A percentile compares a stretch with the other conserved stretches of the same genome.
These are phyloP conservation scores for Hemileccinum rubropunctum DNA, from an alignment of 768 basidiomycete species.

Conservation along the genomic window DNA sequence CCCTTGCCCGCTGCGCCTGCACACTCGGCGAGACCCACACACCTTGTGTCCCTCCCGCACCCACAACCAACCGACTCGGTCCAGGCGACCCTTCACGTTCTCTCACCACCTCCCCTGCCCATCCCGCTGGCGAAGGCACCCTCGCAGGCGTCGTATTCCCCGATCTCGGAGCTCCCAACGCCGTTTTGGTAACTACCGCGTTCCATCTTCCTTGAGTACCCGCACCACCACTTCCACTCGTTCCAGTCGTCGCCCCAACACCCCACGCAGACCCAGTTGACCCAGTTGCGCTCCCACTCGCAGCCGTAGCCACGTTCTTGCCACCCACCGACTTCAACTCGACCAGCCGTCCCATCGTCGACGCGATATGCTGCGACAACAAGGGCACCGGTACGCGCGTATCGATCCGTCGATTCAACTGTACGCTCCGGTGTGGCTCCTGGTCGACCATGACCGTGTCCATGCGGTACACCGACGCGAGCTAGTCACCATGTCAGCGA, in stretches of 20 bases:
- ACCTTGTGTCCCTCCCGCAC: conserved; percentile 6
- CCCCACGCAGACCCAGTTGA: background rate
- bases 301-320: background rate
- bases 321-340: conserved; percentile 43
- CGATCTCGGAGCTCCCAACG: conserved; percentile 7
- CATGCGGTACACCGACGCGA: conserved; percentile 78
- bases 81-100: conserved; percentile 8
- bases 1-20: conserved; percentile 12
- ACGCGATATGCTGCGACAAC: conserved; percentile 47
- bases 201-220: conserved; percentile 15
- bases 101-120: background rate
- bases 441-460: conserved; percentile 80
- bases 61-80: conserved; percentile 1
- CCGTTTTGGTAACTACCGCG: conserved; percentile 12
- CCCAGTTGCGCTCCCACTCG: background rate
- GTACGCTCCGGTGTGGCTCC: conserved; percentile 85
- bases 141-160: conserved; percentile 12
- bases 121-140: conserved; percentile 19
- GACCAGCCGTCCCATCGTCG: conserved; percentile 58
- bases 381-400: conserved; percentile 71
- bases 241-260: background rate
- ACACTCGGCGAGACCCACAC: conserved; percentile 25
- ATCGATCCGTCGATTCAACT: too few species aligned
- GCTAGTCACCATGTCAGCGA: conserved; percentile 34
- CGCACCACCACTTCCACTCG: background rate